Base-by-base conservation (phyloP, 192 early-diverging fungal species). In the Phycomyces blakesleeanus region DNA sequence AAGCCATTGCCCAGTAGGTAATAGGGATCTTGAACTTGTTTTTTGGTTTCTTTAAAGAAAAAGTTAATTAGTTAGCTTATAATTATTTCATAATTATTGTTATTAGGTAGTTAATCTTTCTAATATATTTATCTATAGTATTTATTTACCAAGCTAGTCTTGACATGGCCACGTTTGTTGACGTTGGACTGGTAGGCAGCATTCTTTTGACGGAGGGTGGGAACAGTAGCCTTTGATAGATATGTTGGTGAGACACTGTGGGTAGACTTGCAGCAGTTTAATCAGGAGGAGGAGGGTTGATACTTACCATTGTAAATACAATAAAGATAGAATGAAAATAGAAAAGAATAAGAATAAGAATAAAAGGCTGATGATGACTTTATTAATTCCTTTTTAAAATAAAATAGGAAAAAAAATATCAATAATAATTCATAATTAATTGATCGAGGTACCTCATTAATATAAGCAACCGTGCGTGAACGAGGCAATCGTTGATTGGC, bases 161-260 rank as follows among this genome's bases (percentile, higher is more conserved):
- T 73, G 5, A 73, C 72, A 37, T 67, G 59, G 12, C 72, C 72
- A 64, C 72, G 66, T 49, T 73, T 67, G 62, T 59, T 49, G 47
- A 73, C 61, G 10, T 73, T 73, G 41, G 67, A 57, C 42, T 73
- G 72, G 51, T 73, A 73, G 21, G 60, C 50, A 29, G 55, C 61
- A 7, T 73, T 73, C 61, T 73, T 73, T 50, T 73, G 61, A 34
- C 72, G 72, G 51, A 73, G 72, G 24, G 53, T 55, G 27, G 65
- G 65, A 18, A 61, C 64, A 38, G 72, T 47, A 24, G 72, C 60
- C 72, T 73, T 21, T 12, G 12, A 38, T 61, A n/a, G 15, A 51
- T 5, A 27, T 64, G 27, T 34, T 9, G 55, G 15, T 55, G 9
- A 24, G n/a, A n/a, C n/a, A n/a, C n/a, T n/a, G n/a, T n/a, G n/a